These are phyloP conservation scores for Lepidium sativum DNA, from an alignment of 345 rosid species.

Conservation along the genomic window DNA sequence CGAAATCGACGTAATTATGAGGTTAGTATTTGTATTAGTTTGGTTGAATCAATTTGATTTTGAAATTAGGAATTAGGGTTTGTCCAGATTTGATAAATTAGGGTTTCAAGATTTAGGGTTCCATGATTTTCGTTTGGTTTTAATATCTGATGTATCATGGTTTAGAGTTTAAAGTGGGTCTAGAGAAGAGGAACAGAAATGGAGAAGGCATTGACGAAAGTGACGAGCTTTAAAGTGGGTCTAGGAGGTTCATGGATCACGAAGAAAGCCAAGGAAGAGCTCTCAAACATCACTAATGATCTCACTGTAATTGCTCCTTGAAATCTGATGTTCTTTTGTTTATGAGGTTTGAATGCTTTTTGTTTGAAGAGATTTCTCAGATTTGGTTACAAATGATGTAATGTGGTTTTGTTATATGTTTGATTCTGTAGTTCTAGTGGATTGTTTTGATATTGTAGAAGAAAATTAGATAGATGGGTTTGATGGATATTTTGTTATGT, in stretches of 20 bases:
- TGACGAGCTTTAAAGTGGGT: conserved; percentile 64
- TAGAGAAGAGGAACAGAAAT: conserved; percentile 31
- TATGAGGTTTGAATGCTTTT: neutral
- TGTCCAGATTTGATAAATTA: too few relatives aligned
- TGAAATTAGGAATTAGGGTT: too few relatives aligned
- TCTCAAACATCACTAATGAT: conserved; percentile 75
- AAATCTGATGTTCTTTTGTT: neutral
- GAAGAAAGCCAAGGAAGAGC: conserved; percentile 85
- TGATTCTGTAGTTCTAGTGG: neutral
- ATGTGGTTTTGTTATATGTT: too few relatives aligned
- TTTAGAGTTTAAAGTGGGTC: too few relatives aligned
- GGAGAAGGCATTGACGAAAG: conserved; percentile 92
- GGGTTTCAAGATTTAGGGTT: too few relatives aligned
- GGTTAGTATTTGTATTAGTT: too few relatives aligned
- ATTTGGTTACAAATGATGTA: neutral
- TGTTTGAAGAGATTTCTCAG: neutral
- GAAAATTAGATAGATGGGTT: conserved; percentile 18
- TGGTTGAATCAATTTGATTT: too few relatives aligned
- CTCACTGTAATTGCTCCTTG: conserved; percentile 39
- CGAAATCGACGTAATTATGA: too few relatives aligned
- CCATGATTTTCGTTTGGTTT: too few relatives aligned
- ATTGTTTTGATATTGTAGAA: neutral
- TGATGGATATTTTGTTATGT: conserved; percentile 12
- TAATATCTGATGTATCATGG: too few relatives aligned
- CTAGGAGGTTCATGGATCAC: conserved; percentile 76